phyloP scores from a whole-genome alignment of 495 filamentous ascomycete genomes.

The Glarea lozoyensis region DNA sequence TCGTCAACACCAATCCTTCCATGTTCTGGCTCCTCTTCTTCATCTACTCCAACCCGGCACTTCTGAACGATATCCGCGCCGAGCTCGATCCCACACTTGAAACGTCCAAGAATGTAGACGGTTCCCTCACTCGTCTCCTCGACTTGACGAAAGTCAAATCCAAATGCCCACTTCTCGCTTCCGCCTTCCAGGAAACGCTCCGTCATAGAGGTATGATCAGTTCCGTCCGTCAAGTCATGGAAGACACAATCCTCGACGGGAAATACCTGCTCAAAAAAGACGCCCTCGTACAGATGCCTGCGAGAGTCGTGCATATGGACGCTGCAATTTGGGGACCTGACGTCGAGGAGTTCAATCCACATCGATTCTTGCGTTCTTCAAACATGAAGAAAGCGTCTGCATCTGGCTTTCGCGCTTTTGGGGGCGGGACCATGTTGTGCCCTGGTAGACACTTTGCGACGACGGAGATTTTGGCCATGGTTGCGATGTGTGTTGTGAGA shows the following conservation, averaged over 20 bases:
- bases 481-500: background rate
- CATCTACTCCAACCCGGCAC: background rate
- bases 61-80: background rate
- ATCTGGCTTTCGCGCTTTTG: background rate
- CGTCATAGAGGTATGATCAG: constrained; percentile 1
- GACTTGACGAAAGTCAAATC: background rate
- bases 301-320: background rate
- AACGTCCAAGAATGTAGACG: background rate
- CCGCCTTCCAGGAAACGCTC: background rate
- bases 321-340: background rate
- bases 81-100: no score
- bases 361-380: background rate
- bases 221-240: background rate
- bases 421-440: background rate
- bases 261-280: background rate
- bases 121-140: background rate
- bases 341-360: background rate
- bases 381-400: background rate
- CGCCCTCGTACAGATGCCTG: background rate
- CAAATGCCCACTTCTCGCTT: background rate
- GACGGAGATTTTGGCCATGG: background rate
- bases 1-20: background rate
- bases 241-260: background rate
- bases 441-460: background rate
- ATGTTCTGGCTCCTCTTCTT: background rate